Base-by-base conservation (phyloP, 352 stramenopile genomes). In the Phytophthora citrophthora region DNA sequence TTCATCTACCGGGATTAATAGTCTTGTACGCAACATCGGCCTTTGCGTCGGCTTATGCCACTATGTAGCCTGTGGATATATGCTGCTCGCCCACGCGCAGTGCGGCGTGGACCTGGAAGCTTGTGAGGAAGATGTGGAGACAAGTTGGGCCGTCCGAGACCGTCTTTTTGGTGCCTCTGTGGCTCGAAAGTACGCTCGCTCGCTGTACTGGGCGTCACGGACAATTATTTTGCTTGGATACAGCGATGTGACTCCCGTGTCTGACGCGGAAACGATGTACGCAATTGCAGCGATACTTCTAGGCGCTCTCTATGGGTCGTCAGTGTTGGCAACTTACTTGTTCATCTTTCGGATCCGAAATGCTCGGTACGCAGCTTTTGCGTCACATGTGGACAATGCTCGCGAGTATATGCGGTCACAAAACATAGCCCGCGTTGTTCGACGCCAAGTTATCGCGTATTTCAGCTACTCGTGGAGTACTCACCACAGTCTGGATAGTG, bases 281-380 rank as follows among this genome's bases (percentile, higher is more conserved):
- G 79, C 70, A 7, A 61, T 88, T 13, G 46, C 68, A 9, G 73
- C 81, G 9, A 73, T 80, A 20, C 49, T 93, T 11, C 31, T 82
- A 4, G 82, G 81, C 3, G 81, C 81, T 15, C 26, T 91, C 1
- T 65, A 89, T 26, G 81, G 80, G 23, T 81, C 81, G 13, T 89
- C 78, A 2, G 27, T 91, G 23, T 56, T 93, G 20, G 83, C 84
- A 15, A 89, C 77, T 5, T 90, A 88, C 49, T 68, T 90, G 5
- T 93, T 93, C 64, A 88, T 91, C 40, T 91, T 93, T 27, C 83
- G 83, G 4, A 71, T 89, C 54, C 77, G 79, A 23, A 88, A 89
- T 44, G 70, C 73, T 8, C 60, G 79, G 1, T 74, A 86, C 29
- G 81, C 75, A 5, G 73, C 76, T 16, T 90, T 90, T 40, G 64